Base-by-base conservation (phyloP, 164 flowering plant genomes). In the Dillenia suffruticosa region DNA sequence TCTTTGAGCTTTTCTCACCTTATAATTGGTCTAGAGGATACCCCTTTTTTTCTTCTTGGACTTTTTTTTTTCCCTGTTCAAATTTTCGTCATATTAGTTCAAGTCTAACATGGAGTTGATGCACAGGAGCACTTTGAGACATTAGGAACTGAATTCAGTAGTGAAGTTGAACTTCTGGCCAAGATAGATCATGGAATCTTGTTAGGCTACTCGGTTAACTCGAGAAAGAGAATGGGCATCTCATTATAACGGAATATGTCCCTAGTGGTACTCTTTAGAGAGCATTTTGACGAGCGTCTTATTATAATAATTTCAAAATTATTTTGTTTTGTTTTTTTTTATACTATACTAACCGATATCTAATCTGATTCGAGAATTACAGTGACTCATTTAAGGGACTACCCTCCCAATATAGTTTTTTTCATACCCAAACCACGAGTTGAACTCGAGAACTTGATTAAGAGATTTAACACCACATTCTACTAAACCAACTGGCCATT, bases 281-380 rank as follows among this genome's bases (percentile, higher is more conserved):
- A 89, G 58, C 97, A 95, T 81, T 80, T 95, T 56, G 99, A 95
- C 78, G 99, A n/a, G n/a, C n/a, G n/a, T n/a, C n/a, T n/a, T n/a
- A n/a, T n/a, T n/a, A n/a, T n/a, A n/a, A n/a, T n/a, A n/a, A n/a
- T n/a, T n/a, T n/a, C n/a, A n/a, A n/a, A n/a, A n/a, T n/a, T n/a
- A n/a, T n/a, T n/a, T n/a, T n/a, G n/a, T n/a, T n/a, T n/a, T n/a
- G n/a, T n/a, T n/a, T n/a, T n/a, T n/a, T n/a, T n/a, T n/a, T n/a
- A n/a, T n/a, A n/a, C n/a, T n/a, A n/a, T n/a, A n/a, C n/a, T n/a
- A n/a, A n/a, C n/a, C n/a, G n/a, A n/a, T n/a, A n/a, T n/a, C n/a
- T n/a, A n/a, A n/a, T n/a, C n/a, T n/a, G n/a, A n/a, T n/a, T n/a
- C n/a, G n/a, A n/a, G n/a, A n/a, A n/a, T n/a, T n/a, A n/a, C n/a